Evolutionary conservation across 192 early-diverging fungal species (phyloP).

Genomic region (Lobosporangium transversale): DNA sequence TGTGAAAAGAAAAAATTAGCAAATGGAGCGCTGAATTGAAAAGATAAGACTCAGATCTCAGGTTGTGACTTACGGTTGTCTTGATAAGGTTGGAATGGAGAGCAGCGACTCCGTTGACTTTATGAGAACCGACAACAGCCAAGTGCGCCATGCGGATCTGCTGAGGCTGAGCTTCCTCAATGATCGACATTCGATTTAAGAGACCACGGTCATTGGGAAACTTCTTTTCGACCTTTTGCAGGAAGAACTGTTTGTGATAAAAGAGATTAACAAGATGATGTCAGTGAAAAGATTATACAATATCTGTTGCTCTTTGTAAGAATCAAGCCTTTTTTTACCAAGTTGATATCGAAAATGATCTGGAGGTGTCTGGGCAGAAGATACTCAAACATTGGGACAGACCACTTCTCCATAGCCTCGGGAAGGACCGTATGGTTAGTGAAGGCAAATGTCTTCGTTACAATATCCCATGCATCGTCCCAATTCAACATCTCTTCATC

Average conservation of each 20-base stretch:
- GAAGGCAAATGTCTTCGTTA: slow-evolving; percentile 92
- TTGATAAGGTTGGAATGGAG: slow-evolving; percentile 86
- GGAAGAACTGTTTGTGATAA: slow-evolving; percentile 72
- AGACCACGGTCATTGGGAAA: slow-evolving; percentile 90
- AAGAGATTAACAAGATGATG: too few relatives aligned
- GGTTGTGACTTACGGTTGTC: slow-evolving; percentile 55
- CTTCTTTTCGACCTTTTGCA: slow-evolving; percentile 90
- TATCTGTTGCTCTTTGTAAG: too few relatives aligned
- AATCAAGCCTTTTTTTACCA: slow-evolving; percentile 49
- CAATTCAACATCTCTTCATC: slow-evolving; percentile 90
- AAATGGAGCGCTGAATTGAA: neutral
- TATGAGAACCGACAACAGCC: slow-evolving; percentile 92
- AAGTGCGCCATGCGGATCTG: slow-evolving; percentile 97
- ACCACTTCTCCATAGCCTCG: slow-evolving; percentile 98
- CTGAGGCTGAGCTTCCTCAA: slow-evolving; percentile 93
- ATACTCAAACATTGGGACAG: slow-evolving; percentile 92
- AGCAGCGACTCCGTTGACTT: slow-evolving; percentile 96
- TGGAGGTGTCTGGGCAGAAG: slow-evolving; percentile 97
- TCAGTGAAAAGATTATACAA: too few relatives aligned
- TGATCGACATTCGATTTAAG: slow-evolving; percentile 89
- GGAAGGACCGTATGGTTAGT: slow-evolving; percentile 99
- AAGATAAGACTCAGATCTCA: too few relatives aligned
- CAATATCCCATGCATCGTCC: slow-evolving; percentile 96
- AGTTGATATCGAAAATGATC: slow-evolving; percentile 99
- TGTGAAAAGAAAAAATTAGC: neutral